Base-by-base conservation (phyloP, 2,329 filamentous ascomycete species). In the Penicillium sp. region DNA sequence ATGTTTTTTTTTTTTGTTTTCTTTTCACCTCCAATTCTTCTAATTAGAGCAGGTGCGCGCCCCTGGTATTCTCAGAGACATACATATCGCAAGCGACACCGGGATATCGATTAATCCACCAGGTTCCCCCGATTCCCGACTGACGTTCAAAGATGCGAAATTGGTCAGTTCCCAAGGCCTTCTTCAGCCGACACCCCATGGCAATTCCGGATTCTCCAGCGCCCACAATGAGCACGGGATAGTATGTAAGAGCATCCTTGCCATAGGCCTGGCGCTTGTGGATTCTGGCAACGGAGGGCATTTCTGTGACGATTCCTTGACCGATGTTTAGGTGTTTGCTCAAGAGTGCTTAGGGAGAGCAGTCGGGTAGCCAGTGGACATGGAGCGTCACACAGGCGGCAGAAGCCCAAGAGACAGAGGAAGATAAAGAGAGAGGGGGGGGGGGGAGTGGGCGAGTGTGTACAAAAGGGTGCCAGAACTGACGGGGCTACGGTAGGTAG, bases 101-200 rank as follows among this genome's bases (percentile, higher is more conserved):
- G 8, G 79, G 82, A 62, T 85, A 85, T 29, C 73, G 70, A 60
- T 84, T 85, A 39, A 76, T 75, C 64, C 74, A 76, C 83, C 83
- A 86, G 1, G 82, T 84, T 6, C 83, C 83, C 29, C 82, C 82
- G 38, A 84, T 71, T 3, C 75, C 74, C 4, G 71, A 66, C 51
- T 80, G 71, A 9, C 77, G 71, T 25, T 85, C 83, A 50, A 84
- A 84, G 58, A 85, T 74, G 27, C 71, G 70, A 55, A 85, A 75
- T 50, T 83, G 79, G 51, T 76, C 75, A 46, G 81, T 80, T 28
- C 73, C 75, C 37, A 84, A 73, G 62, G 75, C 75, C 13, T 78
- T 68, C 56, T 81, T 78, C 44, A 85, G 63, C 25, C 77, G 76
- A 37, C 78, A 81, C 6, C 77, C 82, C 58, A 83, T 76, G 3